Conservation (phyloP, 2,329 filamentous ascomycete species). For the Sphaerulina populicola region DNA sequence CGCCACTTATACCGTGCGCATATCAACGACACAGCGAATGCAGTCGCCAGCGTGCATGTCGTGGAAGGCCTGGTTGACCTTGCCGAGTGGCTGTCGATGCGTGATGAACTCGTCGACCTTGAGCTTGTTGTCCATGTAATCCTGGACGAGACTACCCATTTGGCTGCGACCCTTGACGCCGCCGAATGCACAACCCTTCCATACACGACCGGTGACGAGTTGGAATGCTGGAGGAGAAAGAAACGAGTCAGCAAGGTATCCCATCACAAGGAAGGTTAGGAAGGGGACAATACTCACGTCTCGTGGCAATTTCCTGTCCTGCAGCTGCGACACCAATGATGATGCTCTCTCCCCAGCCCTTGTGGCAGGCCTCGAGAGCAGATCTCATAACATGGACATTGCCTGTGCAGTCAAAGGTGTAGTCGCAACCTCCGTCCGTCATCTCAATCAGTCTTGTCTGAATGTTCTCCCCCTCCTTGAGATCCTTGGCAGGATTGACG, state of each 20-base stretch:
- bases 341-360: slow-evolving; percentile 97
- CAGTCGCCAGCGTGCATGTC: slow-evolving; percentile 96
- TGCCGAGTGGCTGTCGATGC: slow-evolving; percentile 70
- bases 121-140: slow-evolving; percentile 81
- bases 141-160: slow-evolving; percentile 73
- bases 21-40: slow-evolving; percentile 83
- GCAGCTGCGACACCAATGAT: slow-evolving; percentile 95
- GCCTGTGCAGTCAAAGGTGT: slow-evolving; percentile 98
- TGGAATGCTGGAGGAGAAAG: slow-evolving; percentile 65
- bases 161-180: slow-evolving; percentile 96
- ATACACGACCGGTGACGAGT: slow-evolving; percentile 92
- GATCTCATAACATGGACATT: slow-evolving; percentile 94
- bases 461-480: slow-evolving; percentile 60
- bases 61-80: slow-evolving; percentile 85
- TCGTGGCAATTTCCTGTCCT: slow-evolving; percentile 87
- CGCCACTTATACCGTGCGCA: slow-evolving; percentile 36
- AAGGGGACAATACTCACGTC: slow-evolving; percentile 57
- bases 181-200: slow-evolving; percentile 96
- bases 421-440: slow-evolving; percentile 96
- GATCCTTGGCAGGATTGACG: slow-evolving; percentile 72
- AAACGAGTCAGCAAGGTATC: slow-evolving; percentile 10
- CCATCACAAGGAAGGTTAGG: neutral
- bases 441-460: slow-evolving; percentile 92
- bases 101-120: slow-evolving; percentile 99
- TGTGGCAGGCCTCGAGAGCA: slow-evolving; percentile 95